Evolutionary conservation across 1,139 yeast species (phyloP), one percentile per base, ranked within the genome.

Genomic region (Suzukiozyma palmioleophila): DNA sequence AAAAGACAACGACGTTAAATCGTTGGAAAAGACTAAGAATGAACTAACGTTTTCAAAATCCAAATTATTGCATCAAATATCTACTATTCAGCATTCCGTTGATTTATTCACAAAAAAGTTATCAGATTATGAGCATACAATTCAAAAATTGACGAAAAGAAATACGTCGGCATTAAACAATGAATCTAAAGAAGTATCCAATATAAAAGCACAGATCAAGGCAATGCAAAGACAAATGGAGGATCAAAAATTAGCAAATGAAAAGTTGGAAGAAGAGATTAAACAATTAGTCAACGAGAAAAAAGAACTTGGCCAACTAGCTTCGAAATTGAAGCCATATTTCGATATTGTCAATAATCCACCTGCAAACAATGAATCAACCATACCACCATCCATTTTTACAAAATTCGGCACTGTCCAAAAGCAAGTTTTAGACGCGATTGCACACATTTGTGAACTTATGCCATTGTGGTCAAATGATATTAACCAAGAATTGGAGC

Each of bases 391-490:
- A n/a, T 37, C 57, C 3, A 51, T 58, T 26, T 64, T 66, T 44
- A 57, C 56, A 36, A 62, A 58, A 34, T 73, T 68, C 39, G 67
- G 69, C 10, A 47, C 59, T 1, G 49, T 69, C 15, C 59, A 60
- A 28, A 52, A 50, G 25, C 52, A 50, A 18, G 62, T 65, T 2
- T 44, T 55, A 25, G 69, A 63, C 12, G 46, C 59, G 3, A 44
- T 69, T 14, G 44, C 50, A 14, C 54, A 56, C 33, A 50, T 69
- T 3, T 55, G 53, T 36, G 48, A 48, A 28, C 40, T 63, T 8
- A 51, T 50, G 34, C 74, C 74, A 2, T 53, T 56, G 3, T 70
- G 75, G 76, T 57, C 57, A 34, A 51, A 48, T 11, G 69, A 65
- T 14, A 53, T 69, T n/a, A 46, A 51, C 43, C 53, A 51, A 7